Evolutionary conservation across 192 early-diverging fungal genomes (phyloP).

Genomic region (Tieghemiomyces parasiticus): DNA sequence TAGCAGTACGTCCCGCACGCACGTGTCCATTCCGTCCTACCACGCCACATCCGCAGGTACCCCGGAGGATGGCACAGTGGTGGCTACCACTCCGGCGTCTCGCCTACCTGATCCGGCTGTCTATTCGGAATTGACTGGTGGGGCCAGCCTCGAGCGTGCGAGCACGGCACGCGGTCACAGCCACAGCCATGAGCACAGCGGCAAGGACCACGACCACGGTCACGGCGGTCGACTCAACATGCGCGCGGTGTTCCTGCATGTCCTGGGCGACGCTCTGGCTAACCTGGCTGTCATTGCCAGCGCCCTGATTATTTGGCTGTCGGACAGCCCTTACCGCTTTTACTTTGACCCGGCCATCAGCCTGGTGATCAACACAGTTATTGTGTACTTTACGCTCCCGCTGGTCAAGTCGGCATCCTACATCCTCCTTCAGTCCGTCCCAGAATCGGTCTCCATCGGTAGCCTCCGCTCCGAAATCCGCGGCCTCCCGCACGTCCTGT

Average conservation of each 20-base stretch:
- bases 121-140: no score
- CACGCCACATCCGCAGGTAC: background rate
- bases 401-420: conserved; percentile 51
- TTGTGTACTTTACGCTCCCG: conserved; percentile 34
- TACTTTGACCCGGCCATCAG: conserved; percentile 81
- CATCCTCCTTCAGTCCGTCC: conserved; percentile 74
- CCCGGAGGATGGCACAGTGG: background rate
- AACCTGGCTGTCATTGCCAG: conserved; percentile 75
- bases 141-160: no score
- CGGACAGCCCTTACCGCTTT: conserved; percentile 46
- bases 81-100: no score
- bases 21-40: no score
- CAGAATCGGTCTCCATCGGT: conserved; percentile 44
- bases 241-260: conserved; percentile 74
- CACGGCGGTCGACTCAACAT: conserved; percentile 41
- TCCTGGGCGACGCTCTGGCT: conserved; percentile 78
- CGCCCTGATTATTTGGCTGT: conserved; percentile 60
- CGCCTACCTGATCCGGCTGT: no score
- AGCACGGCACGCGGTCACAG: no score
- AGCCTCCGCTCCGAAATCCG: conserved; percentile 42
- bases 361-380: conserved; percentile 32
- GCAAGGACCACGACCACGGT: conserved; percentile 13
- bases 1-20: background rate
- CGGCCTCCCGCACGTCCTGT: conserved; percentile 44
- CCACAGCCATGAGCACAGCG: no score